Percentiles rank a stretch among this genome's conserved stretches.
Evolutionary conservation across 2,329 filamentous ascomycete genomes (phyloP).

Genomic region (Pseudogymnoascus sp.): DNA sequence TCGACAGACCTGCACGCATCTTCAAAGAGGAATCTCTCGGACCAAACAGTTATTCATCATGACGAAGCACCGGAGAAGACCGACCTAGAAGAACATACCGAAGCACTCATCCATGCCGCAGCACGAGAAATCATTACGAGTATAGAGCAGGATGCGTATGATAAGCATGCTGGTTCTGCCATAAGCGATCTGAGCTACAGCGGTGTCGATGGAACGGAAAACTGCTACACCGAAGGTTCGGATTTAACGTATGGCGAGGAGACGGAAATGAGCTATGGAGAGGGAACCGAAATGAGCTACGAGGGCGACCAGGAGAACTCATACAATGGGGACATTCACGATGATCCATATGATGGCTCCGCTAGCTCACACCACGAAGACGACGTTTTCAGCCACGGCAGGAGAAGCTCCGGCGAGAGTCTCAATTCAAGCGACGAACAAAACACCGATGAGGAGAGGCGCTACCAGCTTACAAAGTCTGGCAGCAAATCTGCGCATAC

Average conservation of each 20-base stretch:
- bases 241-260: constrained; percentile 25
- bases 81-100: constrained; percentile 31
- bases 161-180: constrained; percentile 26
- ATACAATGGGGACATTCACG: constrained; percentile 18
- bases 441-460: constrained; percentile 19
- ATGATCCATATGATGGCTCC: constrained; percentile 27
- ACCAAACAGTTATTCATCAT: constrained; percentile 22
- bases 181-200: constrained; percentile 29
- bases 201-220: constrained; percentile 19
- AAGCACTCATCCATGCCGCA: constrained; percentile 46
- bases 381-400: constrained; percentile 27
- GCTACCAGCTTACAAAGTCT: background rate
- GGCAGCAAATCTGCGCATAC: constrained; percentile 19
- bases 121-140: constrained; percentile 44
- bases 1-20: constrained; percentile 10
- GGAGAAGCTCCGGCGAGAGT: constrained; percentile 20
- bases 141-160: constrained; percentile 34
- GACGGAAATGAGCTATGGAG: constrained; percentile 19
- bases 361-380: constrained; percentile 22
- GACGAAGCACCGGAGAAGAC: constrained; percentile 14
- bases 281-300: constrained; percentile 20
- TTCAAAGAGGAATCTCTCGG: constrained; percentile 15
- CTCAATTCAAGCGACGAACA: constrained; percentile 24
- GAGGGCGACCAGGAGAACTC: constrained; percentile 17
- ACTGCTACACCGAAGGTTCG: constrained; percentile 16